Evolutionary conservation across 2,329 filamentous ascomycete species (phyloP), one percentile per base, ranked within the genome.

Genomic region (Colletotrichum tofieldiae): DNA sequence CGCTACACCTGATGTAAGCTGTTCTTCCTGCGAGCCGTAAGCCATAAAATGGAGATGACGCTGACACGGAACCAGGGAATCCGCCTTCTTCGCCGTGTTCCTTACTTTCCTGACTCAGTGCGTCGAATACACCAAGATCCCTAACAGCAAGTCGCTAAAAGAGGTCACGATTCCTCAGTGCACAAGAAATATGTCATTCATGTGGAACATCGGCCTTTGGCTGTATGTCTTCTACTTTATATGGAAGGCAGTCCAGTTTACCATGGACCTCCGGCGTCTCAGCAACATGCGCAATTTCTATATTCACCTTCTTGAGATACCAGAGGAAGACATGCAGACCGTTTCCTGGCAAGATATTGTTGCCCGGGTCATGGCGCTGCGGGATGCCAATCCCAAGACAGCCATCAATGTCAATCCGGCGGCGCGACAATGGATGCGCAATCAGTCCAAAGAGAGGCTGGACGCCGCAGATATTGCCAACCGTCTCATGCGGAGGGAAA

Each of bases 401-500:
- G 89, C 89, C 12, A 86, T 82, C 12, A 89, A 88, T 70, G 84
- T 90, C 71, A 86, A 87, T 0, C 83, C 84, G 4, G 83, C 82
- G 7, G 83, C 89, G 70, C 86, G 88, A 3, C 84, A 82, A n/a
- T 91, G 86, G 75, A 87, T 96, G 74, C 93, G 93, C 56, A 95
- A 92, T 71, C 94, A 97, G 79, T 97, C 94, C 29, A 97, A 98
- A 81, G 94, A 98, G 82, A 90, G 96, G 74, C 92, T 99, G 76
- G 96, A 98, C 82, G 96, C 96, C 14, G 94, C 98, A 77, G 96
- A 98, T 78, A 98, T 99, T 80, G 96, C 96, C 8, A 99, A 98
- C 79, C 91, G 96, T 41, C 84, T 99, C 56, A 98, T 99, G 96
- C 92, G 96, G 71, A 93, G 94, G 78, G 96, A 98, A 74, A 99